A percentile compares a stretch with the other conserved stretches of the same genome.
These are phyloP conservation scores for Castanea mollissima DNA, from an alignment of 306 rosid species.

Conservation along the genomic window DNA sequence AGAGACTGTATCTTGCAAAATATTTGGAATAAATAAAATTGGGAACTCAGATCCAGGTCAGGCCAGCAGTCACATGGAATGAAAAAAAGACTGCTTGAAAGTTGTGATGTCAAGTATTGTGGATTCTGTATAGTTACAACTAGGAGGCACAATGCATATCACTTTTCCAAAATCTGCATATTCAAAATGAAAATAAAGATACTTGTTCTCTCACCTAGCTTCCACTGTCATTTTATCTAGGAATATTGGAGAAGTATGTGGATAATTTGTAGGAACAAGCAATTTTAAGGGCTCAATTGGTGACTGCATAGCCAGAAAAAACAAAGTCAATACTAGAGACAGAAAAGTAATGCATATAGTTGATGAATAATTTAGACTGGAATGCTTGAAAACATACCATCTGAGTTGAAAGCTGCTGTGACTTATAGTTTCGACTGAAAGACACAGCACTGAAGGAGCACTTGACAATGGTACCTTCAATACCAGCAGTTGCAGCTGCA, in stretches of 20 bases:
- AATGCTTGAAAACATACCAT: conserved; percentile 22
- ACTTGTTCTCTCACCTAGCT: conserved; percentile 26
- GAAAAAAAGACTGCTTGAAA: too few relatives aligned
- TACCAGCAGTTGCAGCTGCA: conserved; percentile 13
- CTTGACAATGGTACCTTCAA: conserved; percentile 30
- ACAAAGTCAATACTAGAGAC: not conserved
- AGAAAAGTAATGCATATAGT: not conserved
- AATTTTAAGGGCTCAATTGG: conserved; percentile 30
- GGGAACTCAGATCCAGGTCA: too few relatives aligned
- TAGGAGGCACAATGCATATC: not conserved
- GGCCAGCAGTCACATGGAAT: too few relatives aligned
- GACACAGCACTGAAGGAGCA: conserved; percentile 22
- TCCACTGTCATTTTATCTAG: conserved; percentile 24
- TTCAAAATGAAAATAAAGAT: not conserved
- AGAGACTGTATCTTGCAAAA: too few relatives aligned
- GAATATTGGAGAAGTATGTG: conserved; percentile 25
- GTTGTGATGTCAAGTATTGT: too few relatives aligned
- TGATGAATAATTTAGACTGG: not conserved
- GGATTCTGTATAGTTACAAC: too few relatives aligned
- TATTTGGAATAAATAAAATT: too few relatives aligned
- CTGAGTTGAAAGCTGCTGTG: conserved; percentile 12
- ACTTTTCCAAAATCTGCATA: not conserved
- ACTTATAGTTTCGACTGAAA: conserved; percentile 4
- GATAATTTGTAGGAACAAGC: conserved; percentile 42
- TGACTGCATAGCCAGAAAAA: conserved; percentile 28